Conservation (phyloP, 179 eudicot genomes). For the Carnegiea gigantea region DNA sequence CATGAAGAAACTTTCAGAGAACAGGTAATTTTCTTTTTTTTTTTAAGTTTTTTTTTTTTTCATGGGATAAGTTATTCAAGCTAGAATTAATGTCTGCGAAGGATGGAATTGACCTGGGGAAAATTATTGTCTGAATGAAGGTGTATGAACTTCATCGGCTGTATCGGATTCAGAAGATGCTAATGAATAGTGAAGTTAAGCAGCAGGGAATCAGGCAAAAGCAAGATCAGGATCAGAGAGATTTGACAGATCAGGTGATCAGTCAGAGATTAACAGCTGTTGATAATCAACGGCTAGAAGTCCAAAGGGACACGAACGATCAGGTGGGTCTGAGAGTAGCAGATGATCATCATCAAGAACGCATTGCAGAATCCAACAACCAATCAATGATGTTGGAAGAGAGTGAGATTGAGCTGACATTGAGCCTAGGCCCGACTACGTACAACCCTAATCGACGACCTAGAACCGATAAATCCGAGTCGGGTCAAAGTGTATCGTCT, state of each 20-base stretch:
- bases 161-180: conserved; percentile 68
- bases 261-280: background rate
- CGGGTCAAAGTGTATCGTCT: conserved; percentile 63
- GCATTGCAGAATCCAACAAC: conserved; percentile 23
- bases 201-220: background rate
- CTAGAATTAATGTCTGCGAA: background rate
- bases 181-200: conserved; percentile 46
- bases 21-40: conserved; percentile 49
- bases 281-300: background rate
- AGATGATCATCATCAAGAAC: conserved; percentile 7
- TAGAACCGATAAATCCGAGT: conserved; percentile 29
- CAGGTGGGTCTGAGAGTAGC: conserved; percentile 7
- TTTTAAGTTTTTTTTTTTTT: background rate
- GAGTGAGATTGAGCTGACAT: conserved; percentile 64
- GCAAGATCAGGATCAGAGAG: background rate
- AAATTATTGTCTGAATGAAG: conserved; percentile 31
- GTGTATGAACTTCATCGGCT: conserved; percentile 91
- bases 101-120: background rate
- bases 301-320: background rate
- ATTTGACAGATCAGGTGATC: background rate
- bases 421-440: conserved; percentile 48
- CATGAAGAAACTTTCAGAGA: conserved; percentile 89
- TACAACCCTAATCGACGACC: conserved; percentile 23
- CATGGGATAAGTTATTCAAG: background rate
- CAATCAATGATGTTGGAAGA: conserved; percentile 31